Conservation (phyloP, 768 basidiomycete genomes). For the Pleurotus eryngii region DNA sequence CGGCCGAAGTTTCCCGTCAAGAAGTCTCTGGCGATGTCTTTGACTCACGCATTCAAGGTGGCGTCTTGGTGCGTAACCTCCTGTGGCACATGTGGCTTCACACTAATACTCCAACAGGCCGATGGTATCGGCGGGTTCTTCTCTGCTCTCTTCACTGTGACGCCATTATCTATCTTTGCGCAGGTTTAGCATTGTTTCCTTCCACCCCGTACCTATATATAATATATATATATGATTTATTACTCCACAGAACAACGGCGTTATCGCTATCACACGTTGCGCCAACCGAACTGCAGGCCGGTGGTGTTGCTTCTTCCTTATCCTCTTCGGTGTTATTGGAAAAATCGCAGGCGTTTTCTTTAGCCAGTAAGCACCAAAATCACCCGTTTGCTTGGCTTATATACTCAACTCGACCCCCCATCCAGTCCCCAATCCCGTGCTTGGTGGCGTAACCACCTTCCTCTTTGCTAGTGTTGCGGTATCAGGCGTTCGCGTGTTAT, state of each 20-base stretch:
- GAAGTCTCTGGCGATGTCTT: slow-evolving; percentile 72
- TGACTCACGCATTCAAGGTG: slow-evolving; percentile 81
- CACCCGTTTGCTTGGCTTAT: background rate
- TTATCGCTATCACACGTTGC: slow-evolving; percentile 81
- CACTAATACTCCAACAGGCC: slow-evolving; percentile 46
- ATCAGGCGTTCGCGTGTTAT: slow-evolving; percentile 69
- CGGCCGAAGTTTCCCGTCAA: slow-evolving; percentile 78
- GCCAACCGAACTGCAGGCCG: slow-evolving; percentile 77
- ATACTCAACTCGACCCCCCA: background rate
- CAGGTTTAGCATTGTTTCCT: slow-evolving; percentile 34
- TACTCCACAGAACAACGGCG: slow-evolving; percentile 67
- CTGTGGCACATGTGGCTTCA: slow-evolving; percentile 33
- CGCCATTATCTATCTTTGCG: slow-evolving; percentile 77
- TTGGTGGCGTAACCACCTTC: slow-evolving; percentile 87
- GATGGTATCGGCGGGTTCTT: slow-evolving; percentile 82
- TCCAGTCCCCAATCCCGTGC: slow-evolving; percentile 66
- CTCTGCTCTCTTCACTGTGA: slow-evolving; percentile 77
- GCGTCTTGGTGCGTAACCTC: slow-evolving; percentile 51
- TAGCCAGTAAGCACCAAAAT: slow-evolving; percentile 42
- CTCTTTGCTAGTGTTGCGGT: slow-evolving; percentile 74
- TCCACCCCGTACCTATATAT: too few relatives aligned
- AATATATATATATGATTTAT: background rate
- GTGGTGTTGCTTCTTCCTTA: slow-evolving; percentile 77
- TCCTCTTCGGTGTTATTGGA: slow-evolving; percentile 76
- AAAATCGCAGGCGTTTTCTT: slow-evolving; percentile 82